Evolutionary conservation across 2,329 filamentous ascomycete species (phyloP).

Genomic region (Endocalyx cinctus): DNA sequence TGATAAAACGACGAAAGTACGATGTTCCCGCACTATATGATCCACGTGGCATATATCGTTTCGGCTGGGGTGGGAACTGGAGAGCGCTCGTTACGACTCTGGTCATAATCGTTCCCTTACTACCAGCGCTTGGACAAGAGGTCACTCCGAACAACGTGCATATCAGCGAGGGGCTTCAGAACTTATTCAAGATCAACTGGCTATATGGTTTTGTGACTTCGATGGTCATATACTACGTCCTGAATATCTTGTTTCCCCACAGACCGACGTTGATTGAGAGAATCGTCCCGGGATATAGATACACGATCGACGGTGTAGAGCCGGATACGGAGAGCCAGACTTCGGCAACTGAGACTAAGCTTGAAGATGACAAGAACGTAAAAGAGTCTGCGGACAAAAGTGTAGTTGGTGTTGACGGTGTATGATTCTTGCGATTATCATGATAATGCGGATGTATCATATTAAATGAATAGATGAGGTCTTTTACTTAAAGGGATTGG

Average conservation of each 20-base stretch:
- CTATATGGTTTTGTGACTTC: slow-evolving; percentile 23
- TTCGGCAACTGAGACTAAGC: too few species aligned
- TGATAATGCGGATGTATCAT: too few species aligned
- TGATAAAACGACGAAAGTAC: slow-evolving; percentile 27
- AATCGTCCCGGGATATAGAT: slow-evolving; percentile 12
- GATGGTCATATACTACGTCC: slow-evolving; percentile 14
- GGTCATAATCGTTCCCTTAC: slow-evolving; percentile 22
- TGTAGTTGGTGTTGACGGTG: too few species aligned
- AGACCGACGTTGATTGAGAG: slow-evolving; percentile 14
- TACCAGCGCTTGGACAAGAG: slow-evolving; percentile 26
- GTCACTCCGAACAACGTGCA: slow-evolving; percentile 19
- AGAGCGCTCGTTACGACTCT: slow-evolving; percentile 22
- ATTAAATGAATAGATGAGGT: too few species aligned
- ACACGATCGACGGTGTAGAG: slow-evolving; percentile 7
- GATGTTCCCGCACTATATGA: slow-evolving; percentile 34
- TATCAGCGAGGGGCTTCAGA: slow-evolving; percentile 16
- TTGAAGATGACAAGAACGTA: too few species aligned
- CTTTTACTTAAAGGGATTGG: too few species aligned
- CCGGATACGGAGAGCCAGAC: slow-evolving; percentile 4
- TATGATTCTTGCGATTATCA: too few species aligned
- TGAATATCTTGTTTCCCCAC: slow-evolving; percentile 18
- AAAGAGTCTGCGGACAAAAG: too few species aligned
- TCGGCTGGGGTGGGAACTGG: slow-evolving; percentile 28
- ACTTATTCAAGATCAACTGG: slow-evolving; percentile 27
- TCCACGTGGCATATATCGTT: slow-evolving; percentile 31